Percentiles rank a stretch among this genome's conserved stretches.
Evolutionary conservation across 2,329 filamentous ascomycete species (phyloP).

Genomic region (Cercospora brassicicola): DNA sequence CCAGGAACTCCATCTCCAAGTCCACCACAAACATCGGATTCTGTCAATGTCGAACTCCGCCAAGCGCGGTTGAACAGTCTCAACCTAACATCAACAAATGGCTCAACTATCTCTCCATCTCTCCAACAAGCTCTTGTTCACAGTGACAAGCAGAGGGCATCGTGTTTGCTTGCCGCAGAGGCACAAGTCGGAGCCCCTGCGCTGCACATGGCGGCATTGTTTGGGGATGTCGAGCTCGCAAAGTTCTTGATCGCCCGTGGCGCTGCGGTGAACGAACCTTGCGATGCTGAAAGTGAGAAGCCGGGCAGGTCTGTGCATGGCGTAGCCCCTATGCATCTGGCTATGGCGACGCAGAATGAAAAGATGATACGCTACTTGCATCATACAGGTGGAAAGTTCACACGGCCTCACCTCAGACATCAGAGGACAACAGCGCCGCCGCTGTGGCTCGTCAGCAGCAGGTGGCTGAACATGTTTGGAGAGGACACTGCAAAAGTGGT

Average conservation of each 20-base stretch:
- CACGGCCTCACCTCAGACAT: neutral
- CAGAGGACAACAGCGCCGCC: constrained; percentile 3
- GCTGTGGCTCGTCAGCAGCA: constrained; percentile 5
- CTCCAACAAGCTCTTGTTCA: neutral
- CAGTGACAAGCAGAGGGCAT: neutral
- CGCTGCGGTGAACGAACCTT: neutral
- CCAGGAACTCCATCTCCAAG: neutral
- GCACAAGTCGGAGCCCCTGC: neutral
- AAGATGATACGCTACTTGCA: neutral
- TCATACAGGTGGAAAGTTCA: neutral
- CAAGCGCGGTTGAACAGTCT: neutral
- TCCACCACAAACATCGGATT: neutral
- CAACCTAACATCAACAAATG: neutral
- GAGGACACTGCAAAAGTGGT: constrained; percentile 1
- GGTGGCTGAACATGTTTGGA: neutral
- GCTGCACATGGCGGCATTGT: constrained; percentile 11
- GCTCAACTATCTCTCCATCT: neutral
- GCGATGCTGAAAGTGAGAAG: constrained; percentile 5
- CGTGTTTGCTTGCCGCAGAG: neutral
- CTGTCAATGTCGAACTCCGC: neutral
- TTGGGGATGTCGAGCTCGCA: constrained; percentile 4
- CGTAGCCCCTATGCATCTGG: constrained; percentile 11
- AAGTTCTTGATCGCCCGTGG: neutral
- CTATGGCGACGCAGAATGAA: constrained; percentile 3
- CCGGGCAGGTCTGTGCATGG: neutral